A percentile compares a stretch with the other conserved stretches of the same genome.
phyloP scores from a whole-genome alignment of 148 eudicot species.

The Diospyros kaki region DNA sequence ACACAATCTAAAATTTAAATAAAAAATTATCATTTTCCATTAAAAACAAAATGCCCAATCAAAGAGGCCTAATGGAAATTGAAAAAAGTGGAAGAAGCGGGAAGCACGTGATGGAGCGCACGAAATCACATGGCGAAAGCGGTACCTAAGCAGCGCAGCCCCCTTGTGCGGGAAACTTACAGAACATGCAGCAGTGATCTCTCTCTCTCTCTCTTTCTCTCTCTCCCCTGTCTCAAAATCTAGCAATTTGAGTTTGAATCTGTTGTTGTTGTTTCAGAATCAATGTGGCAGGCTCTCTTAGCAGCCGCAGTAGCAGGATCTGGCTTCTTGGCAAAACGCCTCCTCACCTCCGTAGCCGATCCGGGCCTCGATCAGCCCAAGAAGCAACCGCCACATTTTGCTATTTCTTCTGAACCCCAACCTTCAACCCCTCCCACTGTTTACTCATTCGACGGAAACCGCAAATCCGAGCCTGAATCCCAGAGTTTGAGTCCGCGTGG shows the following conservation, averaged over 20 bases:
- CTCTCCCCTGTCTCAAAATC: conserved; percentile 1
- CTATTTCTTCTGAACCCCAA: conserved; percentile 9
- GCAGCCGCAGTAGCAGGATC: conserved; percentile 78
- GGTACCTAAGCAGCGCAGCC: too few species aligned
- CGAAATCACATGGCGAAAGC: too few species aligned
- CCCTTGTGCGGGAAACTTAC: too few species aligned
- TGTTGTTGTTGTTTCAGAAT: conserved; percentile 2
- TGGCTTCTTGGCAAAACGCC: conserved; percentile 44
- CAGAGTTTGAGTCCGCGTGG: neutral
- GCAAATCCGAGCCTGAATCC: neutral
- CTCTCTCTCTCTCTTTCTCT: conserved; percentile 8
- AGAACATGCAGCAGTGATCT: neutral
- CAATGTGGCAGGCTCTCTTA: conserved; percentile 59
- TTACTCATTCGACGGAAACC: neutral
- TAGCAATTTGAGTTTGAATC: neutral
- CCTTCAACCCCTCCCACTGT: conserved; percentile 8
- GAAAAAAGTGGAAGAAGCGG: neutral
- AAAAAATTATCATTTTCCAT: too few species aligned
- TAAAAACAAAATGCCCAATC: too few species aligned
- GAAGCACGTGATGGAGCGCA: neutral
- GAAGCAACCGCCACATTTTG: conserved; percentile 3
- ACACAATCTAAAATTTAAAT: too few species aligned
- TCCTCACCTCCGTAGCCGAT: conserved; percentile 19
- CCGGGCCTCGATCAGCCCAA: conserved; percentile 13
- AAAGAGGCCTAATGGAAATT: neutral